Evolutionary conservation across 2,329 filamentous ascomycete genomes (phyloP), one percentile per base, ranked within the genome.

Genomic region (Pseudogymnoascus sp.): DNA sequence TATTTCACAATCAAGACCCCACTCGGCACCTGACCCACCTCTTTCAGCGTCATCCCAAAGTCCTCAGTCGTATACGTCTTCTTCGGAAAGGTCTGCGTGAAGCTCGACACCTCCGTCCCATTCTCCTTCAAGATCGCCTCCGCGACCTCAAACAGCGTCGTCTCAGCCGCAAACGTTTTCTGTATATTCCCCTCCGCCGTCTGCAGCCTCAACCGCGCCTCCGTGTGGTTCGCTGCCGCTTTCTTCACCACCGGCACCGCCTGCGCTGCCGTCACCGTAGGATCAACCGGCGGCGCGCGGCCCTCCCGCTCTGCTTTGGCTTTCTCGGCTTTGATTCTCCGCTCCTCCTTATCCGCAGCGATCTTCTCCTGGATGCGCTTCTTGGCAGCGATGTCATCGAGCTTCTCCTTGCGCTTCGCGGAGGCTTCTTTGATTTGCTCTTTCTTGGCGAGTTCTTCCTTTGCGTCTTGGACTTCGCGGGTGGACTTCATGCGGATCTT

Each of bases 401-500:
- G 78, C 79, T 97, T 97, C 78, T 99, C 94, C 71, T 88, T 84
- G 62, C 88, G 87, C 80, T 97, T 97, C 70, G 86, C 84, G 61
- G 87, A 87, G 0, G 91, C 92, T 69, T 96, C 91, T 76, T 97
- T 96, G 73, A 97, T 84, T 73, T 91, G 91, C 77, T 97, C 90
- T 74, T 96, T 94, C 71, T 87, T 88, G 70, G 87, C 80, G 18
- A 97, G 80, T 66, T 96, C 90, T 74, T 99, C 94, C 78, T 96
- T 97, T 65, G 88, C 80, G 66, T 96, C 92, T 69, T 97, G 91
- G 0, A 83, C 82, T 73, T 99, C 93, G 72, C 90, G 92, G 63
- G 92, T 97, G 60, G 90, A 86, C 79, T 97, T 99, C 74, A 87
- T 83, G 62, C 91, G 88, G 67, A 88, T 88, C 82, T 84, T 78